Evolutionary conservation across 2,329 filamentous ascomycete genomes (phyloP), one percentile per base, ranked within the genome.

Genomic region (Botryotinia calthae): DNA sequence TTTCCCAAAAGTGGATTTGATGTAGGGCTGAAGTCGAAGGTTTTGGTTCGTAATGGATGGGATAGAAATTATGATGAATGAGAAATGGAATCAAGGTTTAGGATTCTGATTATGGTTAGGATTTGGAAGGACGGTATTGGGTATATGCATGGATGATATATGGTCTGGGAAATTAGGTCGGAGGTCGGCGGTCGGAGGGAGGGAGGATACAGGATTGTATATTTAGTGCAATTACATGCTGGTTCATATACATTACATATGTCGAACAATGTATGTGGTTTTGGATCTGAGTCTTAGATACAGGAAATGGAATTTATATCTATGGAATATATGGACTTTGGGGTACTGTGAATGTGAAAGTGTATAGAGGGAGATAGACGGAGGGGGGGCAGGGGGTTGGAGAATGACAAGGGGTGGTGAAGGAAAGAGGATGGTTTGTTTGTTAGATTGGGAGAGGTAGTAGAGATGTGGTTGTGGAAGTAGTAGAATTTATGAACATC

Each of bases 1-100:
- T 81, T 96, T 97, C 79, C 93, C 93, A 12, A 72, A 72, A 40
- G 28, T 72, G n/a, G 48, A 51, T 40, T 22, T 42, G 46, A 67
- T 67, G 46, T 67, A 67, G 34, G 12, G 10, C 28, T 37, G 22
- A 20, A 4, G 6, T 25, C 10, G 22, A 31, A 25, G 12, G 6
- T n/a, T 22, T 16, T 34, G 6, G 34, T 18, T 18, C n/a, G 25
- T 62, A 14, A 28, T 8, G 5, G 2, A n/a, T n/a, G 25, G 25
- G n/a, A 54, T n/a, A 54, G 48, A 16, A 12, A 5, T n/a, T 16
- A 54, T 54, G 48, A 54, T n/a, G 12, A 18, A 28, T 56, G 51
- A 14, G n/a, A 56, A 54, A 56, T 14, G 25, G 14, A 54, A 16
- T 28, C 12, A 28, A 2, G 25, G n/a, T 18, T 12, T 54, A 12